Percentiles rank a stretch among this genome's conserved stretches.
Evolutionary conservation across 2,329 filamentous ascomycete genomes (phyloP).

Genomic region (Fusarium luffae): DNA sequence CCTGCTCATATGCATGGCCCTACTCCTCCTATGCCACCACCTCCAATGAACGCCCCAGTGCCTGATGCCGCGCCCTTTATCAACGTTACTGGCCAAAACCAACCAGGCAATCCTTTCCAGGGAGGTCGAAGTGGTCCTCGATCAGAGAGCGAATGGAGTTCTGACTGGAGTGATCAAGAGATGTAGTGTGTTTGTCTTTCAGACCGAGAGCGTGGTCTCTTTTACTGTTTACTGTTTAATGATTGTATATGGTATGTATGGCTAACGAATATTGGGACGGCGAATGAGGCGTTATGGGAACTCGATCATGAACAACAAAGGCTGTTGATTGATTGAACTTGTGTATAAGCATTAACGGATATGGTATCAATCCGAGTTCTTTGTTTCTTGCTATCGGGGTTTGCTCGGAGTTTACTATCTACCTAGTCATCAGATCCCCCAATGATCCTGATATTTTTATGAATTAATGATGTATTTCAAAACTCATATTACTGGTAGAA

Average conservation of each 20-base stretch:
- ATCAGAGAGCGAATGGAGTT: slow-evolving; percentile 22
- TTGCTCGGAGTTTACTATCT: neutral
- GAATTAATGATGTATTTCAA: neutral
- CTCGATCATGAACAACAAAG: slow-evolving; percentile 2
- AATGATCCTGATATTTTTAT: neutral
- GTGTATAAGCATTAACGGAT: slow-evolving; percentile 3
- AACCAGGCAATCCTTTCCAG: slow-evolving; percentile 29
- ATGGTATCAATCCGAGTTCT: slow-evolving; percentile 1
- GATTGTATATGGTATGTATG: slow-evolving; percentile 20
- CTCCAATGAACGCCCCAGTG: slow-evolving; percentile 31
- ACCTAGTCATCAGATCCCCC: neutral
- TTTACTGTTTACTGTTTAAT: neutral
- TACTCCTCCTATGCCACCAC: slow-evolving; percentile 28
- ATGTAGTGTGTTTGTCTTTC: neutral
- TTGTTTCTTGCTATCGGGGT: neutral
- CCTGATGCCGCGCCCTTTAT: slow-evolving; percentile 39
- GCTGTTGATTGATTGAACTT: slow-evolving; percentile 10
- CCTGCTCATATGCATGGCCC: slow-evolving; percentile 23
- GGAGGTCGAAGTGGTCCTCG: slow-evolving; percentile 11
- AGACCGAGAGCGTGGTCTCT: neutral
- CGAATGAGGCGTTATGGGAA: slow-evolving; percentile 29
- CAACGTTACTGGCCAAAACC: slow-evolving; percentile 40
- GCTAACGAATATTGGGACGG: slow-evolving; percentile 29
- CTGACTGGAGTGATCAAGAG: slow-evolving; percentile 13
- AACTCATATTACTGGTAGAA: neutral